Conservation (phyloP, 805 yeast genomes). For the Teunomyces aglyptinius region DNA sequence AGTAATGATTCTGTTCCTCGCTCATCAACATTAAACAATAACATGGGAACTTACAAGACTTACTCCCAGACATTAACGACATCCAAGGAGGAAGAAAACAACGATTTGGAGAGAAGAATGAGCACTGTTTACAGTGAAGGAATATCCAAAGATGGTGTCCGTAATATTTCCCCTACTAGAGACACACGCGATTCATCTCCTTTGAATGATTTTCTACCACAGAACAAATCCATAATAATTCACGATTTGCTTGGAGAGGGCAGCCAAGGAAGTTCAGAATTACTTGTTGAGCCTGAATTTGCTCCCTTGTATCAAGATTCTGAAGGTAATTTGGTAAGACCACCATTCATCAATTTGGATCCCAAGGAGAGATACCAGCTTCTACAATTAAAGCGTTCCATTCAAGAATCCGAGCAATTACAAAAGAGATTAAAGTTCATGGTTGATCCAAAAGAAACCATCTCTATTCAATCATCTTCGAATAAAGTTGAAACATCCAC, state of each 20-base stretch:
- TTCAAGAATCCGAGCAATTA: slow-evolving; percentile 35
- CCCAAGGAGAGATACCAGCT: slow-evolving; percentile 43
- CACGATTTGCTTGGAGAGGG: background rate
- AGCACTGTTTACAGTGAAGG: slow-evolving; percentile 19
- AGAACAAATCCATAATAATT: background rate
- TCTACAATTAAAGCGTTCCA: slow-evolving; percentile 36
- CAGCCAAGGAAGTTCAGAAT: background rate
- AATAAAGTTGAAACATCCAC: slow-evolving; percentile 41
- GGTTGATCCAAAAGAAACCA: slow-evolving; percentile 41
- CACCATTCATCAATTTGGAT: slow-evolving; percentile 44
- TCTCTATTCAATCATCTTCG: slow-evolving; percentile 7
- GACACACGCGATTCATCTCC: slow-evolving; percentile 7
- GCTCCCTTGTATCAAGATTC: slow-evolving; percentile 36
- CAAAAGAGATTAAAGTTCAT: slow-evolving; percentile 36
- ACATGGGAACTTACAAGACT: slow-evolving; percentile 18
- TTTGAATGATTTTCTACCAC: background rate
- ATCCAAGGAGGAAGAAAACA: slow-evolving; percentile 19
- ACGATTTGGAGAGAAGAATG: slow-evolving; percentile 30
- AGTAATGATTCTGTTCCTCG: slow-evolving; percentile 23
- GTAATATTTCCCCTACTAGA: background rate
- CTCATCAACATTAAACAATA: slow-evolving; percentile 17
- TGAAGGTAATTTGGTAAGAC: slow-evolving; percentile 39
- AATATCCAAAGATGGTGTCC: slow-evolving; percentile 12
- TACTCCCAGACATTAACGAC: slow-evolving; percentile 17
- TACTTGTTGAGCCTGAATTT: slow-evolving; percentile 29